A percentile compares a stretch with the other conserved stretches of the same genome.
Conservation (phyloP, 2,329 filamentous ascomycete genomes). For the Beauveria brongniartii region DNA sequence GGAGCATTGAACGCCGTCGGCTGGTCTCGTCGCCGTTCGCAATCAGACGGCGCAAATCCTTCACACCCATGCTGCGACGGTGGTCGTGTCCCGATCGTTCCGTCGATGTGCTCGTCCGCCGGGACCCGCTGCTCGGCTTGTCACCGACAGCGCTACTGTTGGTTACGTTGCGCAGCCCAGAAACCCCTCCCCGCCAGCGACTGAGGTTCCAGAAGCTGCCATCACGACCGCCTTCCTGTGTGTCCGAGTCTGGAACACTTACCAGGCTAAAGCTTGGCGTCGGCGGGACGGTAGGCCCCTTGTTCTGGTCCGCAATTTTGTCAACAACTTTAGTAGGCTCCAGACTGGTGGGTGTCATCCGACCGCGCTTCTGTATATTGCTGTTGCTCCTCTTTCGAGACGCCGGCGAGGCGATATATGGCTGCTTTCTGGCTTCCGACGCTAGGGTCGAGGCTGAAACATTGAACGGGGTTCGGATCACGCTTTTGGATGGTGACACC, state of each 20-base stretch:
- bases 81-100: slow-evolving; percentile 23
- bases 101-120: slow-evolving; percentile 23
- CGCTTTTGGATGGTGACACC: slow-evolving; percentile 43
- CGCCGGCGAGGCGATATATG: slow-evolving; percentile 27
- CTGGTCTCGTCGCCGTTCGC: slow-evolving; percentile 18
- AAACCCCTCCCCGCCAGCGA: slow-evolving; percentile 39
- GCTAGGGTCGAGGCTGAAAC: slow-evolving; percentile 31
- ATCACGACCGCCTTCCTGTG: slow-evolving; percentile 34
- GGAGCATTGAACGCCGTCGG: slow-evolving; percentile 24
- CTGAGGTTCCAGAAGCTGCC: slow-evolving; percentile 50
- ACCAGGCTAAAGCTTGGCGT: slow-evolving; percentile 48
- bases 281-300: slow-evolving; percentile 32
- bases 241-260: slow-evolving; percentile 24
- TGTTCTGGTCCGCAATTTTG: slow-evolving; percentile 20
- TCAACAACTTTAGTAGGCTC: slow-evolving; percentile 6
- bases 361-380: neutral
- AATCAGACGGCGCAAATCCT: slow-evolving; percentile 20
- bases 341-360: neutral
- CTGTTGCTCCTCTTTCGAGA: slow-evolving; percentile 13
- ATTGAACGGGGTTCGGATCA: slow-evolving; percentile 26
- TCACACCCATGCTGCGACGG: slow-evolving; percentile 23
- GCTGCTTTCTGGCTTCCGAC: slow-evolving; percentile 38
- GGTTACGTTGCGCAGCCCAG: slow-evolving; percentile 25
- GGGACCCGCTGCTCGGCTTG: slow-evolving; percentile 13
- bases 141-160: slow-evolving; percentile 17